Evolutionary conservation across 306 rosid species (phyloP).

Genomic region (Herpetospermum pedunculosum): DNA sequence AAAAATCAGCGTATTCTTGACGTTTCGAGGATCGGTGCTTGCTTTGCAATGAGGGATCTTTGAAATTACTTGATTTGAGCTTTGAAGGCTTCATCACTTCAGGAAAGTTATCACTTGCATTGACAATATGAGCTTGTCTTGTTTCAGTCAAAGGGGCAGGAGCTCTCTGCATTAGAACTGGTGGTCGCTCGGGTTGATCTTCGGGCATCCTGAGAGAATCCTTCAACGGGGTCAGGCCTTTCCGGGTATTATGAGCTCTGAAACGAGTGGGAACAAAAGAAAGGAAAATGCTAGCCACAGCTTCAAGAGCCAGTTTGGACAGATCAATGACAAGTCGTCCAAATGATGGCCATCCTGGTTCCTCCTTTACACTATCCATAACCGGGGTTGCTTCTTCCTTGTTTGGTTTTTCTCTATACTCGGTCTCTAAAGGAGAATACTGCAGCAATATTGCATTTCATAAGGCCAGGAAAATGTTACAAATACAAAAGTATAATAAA

Average conservation of each 20-base stretch:
- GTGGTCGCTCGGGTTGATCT: slow-evolving; percentile 33
- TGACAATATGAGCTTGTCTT: slow-evolving; percentile 41
- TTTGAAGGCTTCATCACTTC: slow-evolving; percentile 60
- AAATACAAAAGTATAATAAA: slow-evolving; percentile 1
- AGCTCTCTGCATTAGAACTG: slow-evolving; percentile 33
- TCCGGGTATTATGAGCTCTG: slow-evolving; percentile 24
- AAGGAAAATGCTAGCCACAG: slow-evolving; percentile 31
- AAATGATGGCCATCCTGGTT: slow-evolving; percentile 93
- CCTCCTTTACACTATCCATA: slow-evolving; percentile 52
- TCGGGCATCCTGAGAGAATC: slow-evolving; percentile 77
- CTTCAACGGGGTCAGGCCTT: slow-evolving; percentile 62
- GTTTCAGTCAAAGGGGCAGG: slow-evolving; percentile 37
- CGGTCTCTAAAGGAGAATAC: slow-evolving; percentile 30
- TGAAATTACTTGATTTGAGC: slow-evolving; percentile 61
- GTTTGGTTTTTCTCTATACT: slow-evolving; percentile 35
- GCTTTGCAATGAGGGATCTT: slow-evolving; percentile 63
- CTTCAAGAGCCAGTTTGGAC: slow-evolving; percentile 63
- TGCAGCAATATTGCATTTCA: slow-evolving; percentile 13
- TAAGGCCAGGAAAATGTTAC: slow-evolving; percentile 13
- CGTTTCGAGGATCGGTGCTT: slow-evolving; percentile 74
- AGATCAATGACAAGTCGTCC: slow-evolving; percentile 72
- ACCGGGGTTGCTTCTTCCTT: slow-evolving; percentile 28
- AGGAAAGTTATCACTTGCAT: slow-evolving; percentile 36
- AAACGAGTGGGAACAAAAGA: slow-evolving; percentile 51
- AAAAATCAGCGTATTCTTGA: slow-evolving; percentile 58